Conservation (phyloP, 345 rosid genomes). For the Eucalyptus polybractea region DNA sequence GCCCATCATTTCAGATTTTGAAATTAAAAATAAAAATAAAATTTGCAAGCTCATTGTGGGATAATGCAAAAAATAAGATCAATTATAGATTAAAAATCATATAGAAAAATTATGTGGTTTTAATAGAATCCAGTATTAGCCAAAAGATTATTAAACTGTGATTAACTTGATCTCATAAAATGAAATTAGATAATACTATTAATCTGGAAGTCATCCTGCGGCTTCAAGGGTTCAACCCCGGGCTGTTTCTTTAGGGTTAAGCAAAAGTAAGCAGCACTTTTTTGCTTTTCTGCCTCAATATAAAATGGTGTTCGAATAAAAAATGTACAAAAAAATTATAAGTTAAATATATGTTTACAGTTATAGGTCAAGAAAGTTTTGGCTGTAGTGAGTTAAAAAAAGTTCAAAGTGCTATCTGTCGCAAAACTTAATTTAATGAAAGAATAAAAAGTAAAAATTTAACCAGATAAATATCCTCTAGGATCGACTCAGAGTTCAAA, state of each 20-base stretch:
- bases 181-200: neutral
- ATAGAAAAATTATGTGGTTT: neutral
- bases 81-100: neutral
- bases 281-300: neutral
- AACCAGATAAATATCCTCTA: neutral
- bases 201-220: neutral
- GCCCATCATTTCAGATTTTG: neutral
- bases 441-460: neutral
- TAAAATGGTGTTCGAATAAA: neutral
- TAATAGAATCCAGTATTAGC: neutral
- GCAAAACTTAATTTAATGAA: neutral
- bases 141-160: neutral
- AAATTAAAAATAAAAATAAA: neutral
- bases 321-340: neutral
- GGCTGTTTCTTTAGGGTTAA: neutral
- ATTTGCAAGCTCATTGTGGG: neutral
- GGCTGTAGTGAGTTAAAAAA: neutral
- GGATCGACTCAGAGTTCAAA: neutral
- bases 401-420: neutral
- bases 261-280: neutral
- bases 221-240: neutral
- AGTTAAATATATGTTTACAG: neutral
- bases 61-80: neutral
- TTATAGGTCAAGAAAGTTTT: neutral
- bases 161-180: neutral